Base-by-base conservation (phyloP, 2,329 filamentous ascomycete species). In the Pseudogymnoascus pannorum region DNA sequence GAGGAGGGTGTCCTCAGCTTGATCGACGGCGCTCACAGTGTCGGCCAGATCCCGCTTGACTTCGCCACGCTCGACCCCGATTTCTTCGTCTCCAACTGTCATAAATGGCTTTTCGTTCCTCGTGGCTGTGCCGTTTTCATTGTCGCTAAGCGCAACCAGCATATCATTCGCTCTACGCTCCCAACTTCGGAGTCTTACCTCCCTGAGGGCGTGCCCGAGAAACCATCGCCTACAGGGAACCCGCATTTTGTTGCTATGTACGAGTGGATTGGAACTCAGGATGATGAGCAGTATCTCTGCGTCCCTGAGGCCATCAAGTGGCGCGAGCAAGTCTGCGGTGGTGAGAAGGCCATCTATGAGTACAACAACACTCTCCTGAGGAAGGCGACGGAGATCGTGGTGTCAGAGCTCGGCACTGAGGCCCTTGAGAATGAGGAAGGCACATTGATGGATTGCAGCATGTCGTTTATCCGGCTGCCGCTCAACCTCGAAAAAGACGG, bases 31-130 rank as follows among this genome's bases (percentile, higher is more conserved):
- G 93, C 93, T 0, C 93, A 97, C 74, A 87, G 88, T 1, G 76
- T 96, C 22, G 93, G 93, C 1, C 88, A 94, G 74, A 80, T 96
- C 6, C 78, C 81, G 1, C 73, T 97, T 6, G 83, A 95, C 72
- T 75, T 97, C 12, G 65, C 71, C 0, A 72, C 75, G 3, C 75
- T 92, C 2, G 83, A 92, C 64, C 87, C 91, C 0, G 92, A 97
- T 73, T 97, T 96, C 75, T 90, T 95, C 70, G 82, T 93, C 12
- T 87, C 81, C 61, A 97, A 97, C 72, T 90, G 86, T 68, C 90
- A 96, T 77, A 96, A 96, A 77, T 97, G 93, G 93, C 84, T 97
- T 6, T 87, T 85, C 69, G 83, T 85, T 0, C 93, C 92, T 0
- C 85, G 92, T 31, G 88, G 87, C 14, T 92, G 88, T 71, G 91